These are phyloP conservation scores for Rubus idaeus DNA, from an alignment of 306 rosid species.

Conservation along the genomic window DNA sequence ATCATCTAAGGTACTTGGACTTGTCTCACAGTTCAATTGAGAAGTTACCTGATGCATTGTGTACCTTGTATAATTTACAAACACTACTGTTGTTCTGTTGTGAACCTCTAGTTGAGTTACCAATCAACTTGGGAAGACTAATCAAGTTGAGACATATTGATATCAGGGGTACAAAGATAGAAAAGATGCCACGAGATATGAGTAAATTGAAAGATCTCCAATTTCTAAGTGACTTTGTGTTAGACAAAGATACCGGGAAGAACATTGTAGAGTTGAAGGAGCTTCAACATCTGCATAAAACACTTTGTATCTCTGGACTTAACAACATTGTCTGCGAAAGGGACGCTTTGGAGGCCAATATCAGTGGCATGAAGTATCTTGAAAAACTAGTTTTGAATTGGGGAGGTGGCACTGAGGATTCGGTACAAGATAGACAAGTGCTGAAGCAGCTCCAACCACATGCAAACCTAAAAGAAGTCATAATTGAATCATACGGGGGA, in stretches of 20 bases:
- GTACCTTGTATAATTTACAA: conserved; percentile 23
- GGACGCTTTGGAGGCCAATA: conserved; percentile 18
- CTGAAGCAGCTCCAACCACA: conserved; percentile 6
- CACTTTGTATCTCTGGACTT: conserved; percentile 17
- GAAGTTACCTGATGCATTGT: conserved; percentile 1
- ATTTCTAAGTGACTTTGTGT: not conserved
- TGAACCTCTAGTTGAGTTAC: not conserved
- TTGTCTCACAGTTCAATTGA: conserved; percentile 6
- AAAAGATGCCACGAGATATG: conserved; percentile 19
- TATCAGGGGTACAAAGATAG: not conserved
- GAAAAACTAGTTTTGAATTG: conserved; percentile 22
- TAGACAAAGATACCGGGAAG: not conserved
- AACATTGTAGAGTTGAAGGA: conserved; percentile 10
- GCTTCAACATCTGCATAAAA: not conserved
- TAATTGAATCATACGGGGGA: conserved; percentile 3
- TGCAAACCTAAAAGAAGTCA: not conserved
- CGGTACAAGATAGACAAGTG: not conserved
- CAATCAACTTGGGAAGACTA: conserved; percentile 9
- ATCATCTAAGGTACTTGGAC: conserved; percentile 22
- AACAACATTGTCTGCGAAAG: conserved; percentile 1
- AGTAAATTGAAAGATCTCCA: conserved; percentile 2
- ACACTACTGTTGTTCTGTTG: conserved; percentile 19
- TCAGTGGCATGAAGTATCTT: conserved; percentile 4
- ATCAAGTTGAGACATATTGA: conserved; percentile 20
- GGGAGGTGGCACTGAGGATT: not conserved